Conservation (phyloP, 192 early-diverging fungal species). For the Coemansia furcata region DNA sequence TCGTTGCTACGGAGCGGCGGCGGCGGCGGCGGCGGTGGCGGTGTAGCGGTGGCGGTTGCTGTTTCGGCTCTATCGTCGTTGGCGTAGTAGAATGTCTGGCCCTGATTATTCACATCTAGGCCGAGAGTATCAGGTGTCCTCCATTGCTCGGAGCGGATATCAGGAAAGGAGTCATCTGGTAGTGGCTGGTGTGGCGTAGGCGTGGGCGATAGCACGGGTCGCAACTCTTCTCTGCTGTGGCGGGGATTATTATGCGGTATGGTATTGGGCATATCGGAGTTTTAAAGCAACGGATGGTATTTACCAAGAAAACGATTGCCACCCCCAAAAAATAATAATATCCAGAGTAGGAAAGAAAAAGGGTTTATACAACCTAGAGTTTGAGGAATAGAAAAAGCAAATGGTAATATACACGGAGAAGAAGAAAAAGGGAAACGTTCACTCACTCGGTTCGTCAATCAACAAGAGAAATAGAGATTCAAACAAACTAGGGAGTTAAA, state of each 20-base stretch:
- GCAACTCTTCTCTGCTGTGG: neutral
- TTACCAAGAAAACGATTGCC: neutral
- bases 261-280: neutral
- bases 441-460: neutral
- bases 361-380: too few species aligned
- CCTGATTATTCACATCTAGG: neutral
- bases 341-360: neutral
- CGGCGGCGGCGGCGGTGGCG: too few species aligned
- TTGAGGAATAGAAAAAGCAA: neutral
- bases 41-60: neutral
- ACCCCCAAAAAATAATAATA: neutral
- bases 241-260: neutral
- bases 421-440: neutral
- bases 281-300: neutral
- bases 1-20: neutral
- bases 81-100: slow-evolving; percentile 18
- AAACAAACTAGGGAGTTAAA: neutral
- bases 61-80: slow-evolving; percentile 22
- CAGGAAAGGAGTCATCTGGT: slow-evolving; percentile 1
- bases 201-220: neutral
- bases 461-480: neutral
- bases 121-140: slow-evolving; percentile 3
- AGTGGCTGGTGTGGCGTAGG: neutral
- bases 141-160: slow-evolving; percentile 6
- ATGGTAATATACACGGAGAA: slow-evolving; percentile 1